Conservation (phyloP, 108 stramenopile genomes). For the Mediolabrus comicus region DNA sequence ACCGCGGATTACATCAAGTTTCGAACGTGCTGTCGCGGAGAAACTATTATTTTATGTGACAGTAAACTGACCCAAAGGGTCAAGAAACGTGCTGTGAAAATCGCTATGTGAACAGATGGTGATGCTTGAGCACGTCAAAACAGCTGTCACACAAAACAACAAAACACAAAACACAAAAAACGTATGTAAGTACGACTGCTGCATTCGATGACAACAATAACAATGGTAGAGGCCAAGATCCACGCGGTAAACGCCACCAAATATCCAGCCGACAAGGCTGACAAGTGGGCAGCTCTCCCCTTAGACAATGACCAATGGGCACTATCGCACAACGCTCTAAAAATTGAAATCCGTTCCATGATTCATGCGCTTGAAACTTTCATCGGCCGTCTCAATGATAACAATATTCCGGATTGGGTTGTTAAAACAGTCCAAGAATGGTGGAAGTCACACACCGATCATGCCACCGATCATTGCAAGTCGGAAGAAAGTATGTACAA, state of each 20-base stretch:
- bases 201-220: no score
- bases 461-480: not conserved
- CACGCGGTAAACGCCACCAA: not conserved
- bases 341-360: not conserved
- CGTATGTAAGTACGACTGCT: no score
- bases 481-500: not conserved
- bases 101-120: no score
- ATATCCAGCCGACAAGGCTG: not conserved
- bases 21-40: no score
- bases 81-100: no score
- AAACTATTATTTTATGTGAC: no score
- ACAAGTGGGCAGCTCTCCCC: not conserved
- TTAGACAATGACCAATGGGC: not conserved
- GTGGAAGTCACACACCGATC: not conserved
- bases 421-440: not conserved
- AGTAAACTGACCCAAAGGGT: no score
- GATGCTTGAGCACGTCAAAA: no score
- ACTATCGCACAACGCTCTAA: not conserved
- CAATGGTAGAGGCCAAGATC: no score
- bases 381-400: not conserved
- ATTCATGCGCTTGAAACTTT: not conserved
- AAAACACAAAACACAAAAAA: no score
- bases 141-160: no score
- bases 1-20: no score
- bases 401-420: not conserved